Evolutionary conservation across 352 stramenopile genomes (phyloP), one percentile per base, ranked within the genome.

Genomic region (Phytophthora ramorum): DNA sequence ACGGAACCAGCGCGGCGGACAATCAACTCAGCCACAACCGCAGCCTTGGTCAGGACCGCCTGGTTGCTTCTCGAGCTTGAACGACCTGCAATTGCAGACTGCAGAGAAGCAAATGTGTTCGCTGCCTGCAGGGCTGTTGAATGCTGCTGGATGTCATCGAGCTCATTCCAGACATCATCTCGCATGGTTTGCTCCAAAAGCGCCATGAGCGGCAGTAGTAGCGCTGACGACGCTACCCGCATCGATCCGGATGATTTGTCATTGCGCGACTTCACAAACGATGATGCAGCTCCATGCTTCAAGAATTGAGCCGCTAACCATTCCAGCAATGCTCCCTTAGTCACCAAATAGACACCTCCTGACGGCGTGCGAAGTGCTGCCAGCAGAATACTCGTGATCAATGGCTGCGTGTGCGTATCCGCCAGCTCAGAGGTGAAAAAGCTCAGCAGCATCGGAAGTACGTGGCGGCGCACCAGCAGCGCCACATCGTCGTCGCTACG

Each of bases 381-480:
- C 4, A 61, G 37, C 17, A 96, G 24, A 66, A 96, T 93, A 20
- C 72, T 81, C 12, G 67, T 74, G 48, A 96, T 81, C 24, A 94
- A 71, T 24, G 77, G 64, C 56, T 92, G 85, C 6, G 88, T 94
- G 58, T 96, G 81, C 10, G 85, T 85, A 66, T 95, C 88, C 0
- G 84, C 82, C 20, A 94, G 66, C 19, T 90, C 83, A 3, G 88
- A 94, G 24, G 65, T 68, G 67, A 89, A 95, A 49, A 94, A 96
- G 38, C 87, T 95, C 45, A 95, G 58, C 28, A 96, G 61, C 64
- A 96, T 91, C 9, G 85, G 82, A 49, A 89, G 84, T 12, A 92
- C 87, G 57, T 95, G 87, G 35, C 89, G 89, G 19, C 83, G 89
- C 32, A 89, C 78, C 16, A 96, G 73, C 30, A 96, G 53, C 22